Conservation (phyloP, 2,329 filamentous ascomycete species). For the Blumeria hordei region DNA sequence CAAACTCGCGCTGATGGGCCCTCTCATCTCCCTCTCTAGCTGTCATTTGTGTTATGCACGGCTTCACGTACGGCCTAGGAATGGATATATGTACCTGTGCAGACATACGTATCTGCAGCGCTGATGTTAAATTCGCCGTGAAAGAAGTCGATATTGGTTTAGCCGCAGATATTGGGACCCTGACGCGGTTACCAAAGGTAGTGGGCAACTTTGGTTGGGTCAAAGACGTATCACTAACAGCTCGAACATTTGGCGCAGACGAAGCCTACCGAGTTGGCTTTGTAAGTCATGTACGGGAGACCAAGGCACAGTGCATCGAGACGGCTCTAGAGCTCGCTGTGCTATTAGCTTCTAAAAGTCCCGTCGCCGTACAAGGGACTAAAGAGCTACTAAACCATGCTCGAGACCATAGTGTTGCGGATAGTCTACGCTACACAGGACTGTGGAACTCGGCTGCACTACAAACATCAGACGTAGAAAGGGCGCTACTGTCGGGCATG, state of each 20-base stretch:
- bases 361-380: constrained; percentile 66
- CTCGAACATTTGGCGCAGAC: constrained; percentile 40
- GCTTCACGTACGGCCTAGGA: constrained; percentile 51
- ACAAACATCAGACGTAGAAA: constrained; percentile 54
- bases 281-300: constrained; percentile 37
- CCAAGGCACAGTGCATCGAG: constrained; percentile 36
- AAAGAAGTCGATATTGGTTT: constrained; percentile 69
- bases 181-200: constrained; percentile 47
- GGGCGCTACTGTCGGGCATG: constrained; percentile 51
- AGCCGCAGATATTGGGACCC: constrained; percentile 55
- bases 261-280: constrained; percentile 50
- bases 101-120: constrained; percentile 43
- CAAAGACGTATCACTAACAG: constrained; percentile 53
- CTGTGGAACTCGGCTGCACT: constrained; percentile 72
- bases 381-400: constrained; percentile 72
- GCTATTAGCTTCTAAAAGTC: constrained; percentile 56
- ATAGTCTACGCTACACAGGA: constrained; percentile 61
- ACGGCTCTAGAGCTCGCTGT: constrained; percentile 38
- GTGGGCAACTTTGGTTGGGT: constrained; percentile 52
- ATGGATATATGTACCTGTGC: constrained; percentile 49
- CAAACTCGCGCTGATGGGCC: neutral
- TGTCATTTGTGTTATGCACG: constrained; percentile 63
- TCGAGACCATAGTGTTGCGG: constrained; percentile 51
- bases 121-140: constrained; percentile 38
- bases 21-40: constrained; percentile 20